A percentile compares a stretch with the other conserved stretches of the same genome.
These are phyloP conservation scores for Sarocladium strictum DNA, from an alignment of 2,329 filamentous ascomycete species.

Conservation along the genomic window DNA sequence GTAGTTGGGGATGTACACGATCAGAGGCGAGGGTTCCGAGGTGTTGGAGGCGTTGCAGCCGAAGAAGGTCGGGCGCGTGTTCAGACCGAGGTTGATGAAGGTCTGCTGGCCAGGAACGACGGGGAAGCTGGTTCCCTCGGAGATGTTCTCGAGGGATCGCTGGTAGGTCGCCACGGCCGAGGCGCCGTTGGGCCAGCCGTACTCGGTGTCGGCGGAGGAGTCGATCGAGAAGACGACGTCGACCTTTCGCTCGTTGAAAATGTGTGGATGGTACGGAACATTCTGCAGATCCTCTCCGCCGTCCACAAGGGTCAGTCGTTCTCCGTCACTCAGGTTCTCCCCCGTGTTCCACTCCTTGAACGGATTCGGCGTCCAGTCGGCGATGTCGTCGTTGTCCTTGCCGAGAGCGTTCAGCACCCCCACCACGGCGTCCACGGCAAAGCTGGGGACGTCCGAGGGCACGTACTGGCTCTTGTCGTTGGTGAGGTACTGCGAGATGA, in stretches of 20 bases:
- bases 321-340: conserved; percentile 38
- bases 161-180: conserved; percentile 53
- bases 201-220: conserved; percentile 54
- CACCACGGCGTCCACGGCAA: conserved; percentile 37
- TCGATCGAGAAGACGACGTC: conserved; percentile 62
- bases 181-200: conserved; percentile 55
- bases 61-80: conserved; percentile 56
- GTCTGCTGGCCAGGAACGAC: conserved; percentile 47
- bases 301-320: conserved; percentile 67
- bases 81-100: conserved; percentile 53
- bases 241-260: conserved; percentile 42
- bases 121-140: conserved; percentile 52
- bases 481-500: conserved; percentile 61
- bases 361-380: conserved; percentile 61
- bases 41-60: conserved; percentile 54
- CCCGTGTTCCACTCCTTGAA: conserved; percentile 42
- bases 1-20: conserved; percentile 77
- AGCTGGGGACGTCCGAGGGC: conserved; percentile 42
- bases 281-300: conserved; percentile 77
- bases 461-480: conserved; percentile 36
- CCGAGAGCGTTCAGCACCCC: conserved; percentile 51
- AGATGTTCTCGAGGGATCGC: conserved; percentile 40
- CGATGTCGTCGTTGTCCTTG: conserved; percentile 64
- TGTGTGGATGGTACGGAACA: conserved; percentile 65
- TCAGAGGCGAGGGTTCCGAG: conserved; percentile 53